Evolutionary conservation across 768 basidiomycete genomes (phyloP), one percentile per base, ranked within the genome.

Genomic region (Pleurotus tuber-regium): DNA sequence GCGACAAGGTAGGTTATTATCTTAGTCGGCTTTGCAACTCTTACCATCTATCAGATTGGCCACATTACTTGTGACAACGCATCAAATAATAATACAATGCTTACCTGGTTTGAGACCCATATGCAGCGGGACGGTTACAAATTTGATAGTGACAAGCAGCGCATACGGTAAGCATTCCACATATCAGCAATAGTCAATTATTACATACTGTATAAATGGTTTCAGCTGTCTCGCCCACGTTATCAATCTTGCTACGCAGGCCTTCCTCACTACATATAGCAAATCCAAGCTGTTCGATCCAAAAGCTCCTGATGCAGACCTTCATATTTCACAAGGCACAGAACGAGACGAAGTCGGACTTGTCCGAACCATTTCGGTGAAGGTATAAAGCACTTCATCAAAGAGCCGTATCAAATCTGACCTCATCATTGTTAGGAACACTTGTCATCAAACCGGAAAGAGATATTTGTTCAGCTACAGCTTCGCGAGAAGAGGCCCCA

Each of bases 51-150:
- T n/a, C n/a, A n/a, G n/a, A n/a, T n/a, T n/a, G n/a, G 68, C 1
- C 55, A 66, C 43, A 61, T 73, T 0, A 74, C 71, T 0, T 71
- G 64, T 50, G 65, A 74, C 49, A 74, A 72, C 52, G 69, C 70
- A 0, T 50, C 23, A 2, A 74, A 72, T 50, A 76, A 73, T 51
- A 46, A 50, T 14, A 71, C 69, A 0, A 74, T 72, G 67, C 30
- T 69, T 21, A n/a, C n/a, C n/a, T n/a, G n/a, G n/a, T n/a, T n/a
- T n/a, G 26, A 7, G n/a, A 0, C 57, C 65, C 11, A 64, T 75
- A n/a, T n/a, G n/a, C n/a, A n/a, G n/a, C 28, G 5, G 2, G 41
- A n/a, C n/a, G n/a, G n/a, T n/a, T n/a, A n/a, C n/a, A n/a, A n/a
- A n/a, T n/a, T n/a, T 49, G 58, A 39, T 18, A 48, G 43, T 9